Base-by-base conservation (phyloP, 257 asterid genomes). In the Solanum okadae region DNA sequence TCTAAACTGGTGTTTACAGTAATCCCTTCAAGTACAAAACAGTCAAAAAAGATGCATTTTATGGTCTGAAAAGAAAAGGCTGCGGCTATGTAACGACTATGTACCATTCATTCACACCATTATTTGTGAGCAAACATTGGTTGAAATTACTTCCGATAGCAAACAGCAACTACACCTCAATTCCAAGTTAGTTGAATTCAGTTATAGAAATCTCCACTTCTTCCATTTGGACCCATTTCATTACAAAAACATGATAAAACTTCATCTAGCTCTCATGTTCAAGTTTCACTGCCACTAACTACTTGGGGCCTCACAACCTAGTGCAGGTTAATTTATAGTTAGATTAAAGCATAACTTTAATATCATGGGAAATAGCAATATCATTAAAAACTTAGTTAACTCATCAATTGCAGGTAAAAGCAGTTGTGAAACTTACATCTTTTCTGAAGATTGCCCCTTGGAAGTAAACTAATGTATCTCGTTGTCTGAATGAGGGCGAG, bases 401-500 rank as follows among this genome's bases (percentile, higher is more conserved):
- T 81, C 70, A 49, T 46, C 68, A 29, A 52, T 81, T 81, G 86
- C 86, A 81, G 27, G 16, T 81, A 81, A 29, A 81, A 81, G 70
- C 68, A 49, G 42, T 16, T 12, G 29, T 81, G 42, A 6, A 46
- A 95, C 98, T 95, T 90, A 96, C 98, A 87, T 93, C 98, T 94
- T 95, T 96, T 89, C 99, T 79, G 73, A 91, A 90, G 78, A 96
- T 95, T 37, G 98, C 99, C 70, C 99, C 99, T 93, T 92, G 94
- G 90, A 96, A 96, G 89, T 92, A 96, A 88, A 88, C 90, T 93
- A 95, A 85, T 3, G 42, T 93, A 16, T 91, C 90, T 9, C 98
- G 93, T 34, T 92, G 88, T 38, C 89, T 84, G 35, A 94, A 96
- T 9, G 96, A 89, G 56, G 91, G 42, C 0, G 98, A 96, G 22